Conservation (phyloP, 441 rosid genomes). For the Pelargonium cotyledonis region DNA sequence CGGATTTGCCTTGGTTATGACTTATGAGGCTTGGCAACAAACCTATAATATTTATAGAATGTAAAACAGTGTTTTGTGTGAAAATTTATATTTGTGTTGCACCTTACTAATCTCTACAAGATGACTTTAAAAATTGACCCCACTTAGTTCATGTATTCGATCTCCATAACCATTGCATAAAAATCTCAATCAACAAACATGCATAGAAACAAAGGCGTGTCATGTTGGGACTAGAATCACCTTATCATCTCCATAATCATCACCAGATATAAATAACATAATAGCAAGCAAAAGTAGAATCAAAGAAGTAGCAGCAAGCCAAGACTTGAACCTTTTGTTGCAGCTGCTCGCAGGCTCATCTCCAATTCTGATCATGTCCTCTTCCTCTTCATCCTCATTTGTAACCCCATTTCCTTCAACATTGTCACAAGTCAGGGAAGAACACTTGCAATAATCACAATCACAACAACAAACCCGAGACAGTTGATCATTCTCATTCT, state of each 20-base stretch:
- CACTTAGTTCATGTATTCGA: too few relatives aligned
- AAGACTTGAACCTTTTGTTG: constrained; percentile 8
- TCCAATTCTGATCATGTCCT: constrained; percentile 7
- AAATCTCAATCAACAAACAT: too few relatives aligned
- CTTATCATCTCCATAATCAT: constrained; percentile 15
- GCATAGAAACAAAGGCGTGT: neutral
- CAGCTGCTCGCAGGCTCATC: neutral
- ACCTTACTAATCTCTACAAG: too few relatives aligned
- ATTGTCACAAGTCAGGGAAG: constrained; percentile 16
- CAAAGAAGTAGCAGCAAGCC: constrained; percentile 18
- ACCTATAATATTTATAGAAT: too few relatives aligned
- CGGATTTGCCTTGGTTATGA: too few relatives aligned
- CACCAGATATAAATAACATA: constrained; percentile 17
- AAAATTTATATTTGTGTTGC: too few relatives aligned
- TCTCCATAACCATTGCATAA: too few relatives aligned
- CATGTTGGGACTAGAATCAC: constrained; percentile 38
- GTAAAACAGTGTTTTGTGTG: too few relatives aligned
- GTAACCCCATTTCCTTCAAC: constrained; percentile 12
- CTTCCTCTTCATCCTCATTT: constrained; percentile 7
- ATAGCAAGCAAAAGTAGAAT: constrained; percentile 15
- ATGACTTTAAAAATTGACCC: too few relatives aligned
- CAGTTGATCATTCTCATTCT: neutral
- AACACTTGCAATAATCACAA: constrained; percentile 14
- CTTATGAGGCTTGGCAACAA: too few relatives aligned
- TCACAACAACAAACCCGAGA: constrained; percentile 6